A percentile compares a stretch with the other conserved stretches of the same genome.
phyloP scores from a whole-genome alignment of 805 yeast species.

The Komagataella kurtzmanii region DNA sequence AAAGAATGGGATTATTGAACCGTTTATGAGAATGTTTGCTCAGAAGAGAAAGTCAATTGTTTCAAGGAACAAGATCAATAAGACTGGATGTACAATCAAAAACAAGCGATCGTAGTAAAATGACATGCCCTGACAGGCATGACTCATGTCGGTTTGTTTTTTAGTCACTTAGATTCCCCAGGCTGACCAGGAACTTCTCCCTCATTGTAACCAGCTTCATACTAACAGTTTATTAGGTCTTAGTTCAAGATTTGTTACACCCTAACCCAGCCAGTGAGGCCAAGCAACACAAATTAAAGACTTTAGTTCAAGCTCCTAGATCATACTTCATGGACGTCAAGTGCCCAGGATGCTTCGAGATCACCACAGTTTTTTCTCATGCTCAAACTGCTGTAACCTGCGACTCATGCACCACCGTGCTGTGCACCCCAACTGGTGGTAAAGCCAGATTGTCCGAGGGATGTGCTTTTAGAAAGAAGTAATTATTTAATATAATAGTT shows the following conservation, averaged over 20 bases:
- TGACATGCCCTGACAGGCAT: neutral
- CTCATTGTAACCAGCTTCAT: neutral
- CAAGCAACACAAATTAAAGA: slow-evolving; percentile 93
- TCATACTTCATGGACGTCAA: slow-evolving; percentile 99
- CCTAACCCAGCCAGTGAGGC: slow-evolving; percentile 96
- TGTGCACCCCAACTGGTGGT: slow-evolving; percentile 99
- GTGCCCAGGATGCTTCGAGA: slow-evolving; percentile 98
- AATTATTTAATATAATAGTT: slow-evolving; percentile 18
- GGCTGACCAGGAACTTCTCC: neutral
- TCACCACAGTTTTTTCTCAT: slow-evolving; percentile 98
- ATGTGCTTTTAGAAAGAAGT: slow-evolving; percentile 98
- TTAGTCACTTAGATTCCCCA: neutral
- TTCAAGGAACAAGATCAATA: neutral
- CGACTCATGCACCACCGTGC: slow-evolving; percentile 96
- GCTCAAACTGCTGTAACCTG: slow-evolving; percentile 99
- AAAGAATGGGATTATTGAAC: no score
- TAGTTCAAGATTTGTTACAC: slow-evolving; percentile 98
- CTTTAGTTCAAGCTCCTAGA: slow-evolving; percentile 95
- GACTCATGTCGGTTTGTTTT: neutral
- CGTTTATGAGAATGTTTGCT: neutral
- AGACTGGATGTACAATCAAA: neutral
- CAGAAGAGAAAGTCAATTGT: neutral
- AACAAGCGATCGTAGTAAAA: neutral
- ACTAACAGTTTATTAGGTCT: slow-evolving; percentile 41
- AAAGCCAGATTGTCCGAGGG: slow-evolving; percentile 99